phyloP scores from a whole-genome alignment of 495 filamentous ascomycete species.

The Acidomyces sp. region DNA sequence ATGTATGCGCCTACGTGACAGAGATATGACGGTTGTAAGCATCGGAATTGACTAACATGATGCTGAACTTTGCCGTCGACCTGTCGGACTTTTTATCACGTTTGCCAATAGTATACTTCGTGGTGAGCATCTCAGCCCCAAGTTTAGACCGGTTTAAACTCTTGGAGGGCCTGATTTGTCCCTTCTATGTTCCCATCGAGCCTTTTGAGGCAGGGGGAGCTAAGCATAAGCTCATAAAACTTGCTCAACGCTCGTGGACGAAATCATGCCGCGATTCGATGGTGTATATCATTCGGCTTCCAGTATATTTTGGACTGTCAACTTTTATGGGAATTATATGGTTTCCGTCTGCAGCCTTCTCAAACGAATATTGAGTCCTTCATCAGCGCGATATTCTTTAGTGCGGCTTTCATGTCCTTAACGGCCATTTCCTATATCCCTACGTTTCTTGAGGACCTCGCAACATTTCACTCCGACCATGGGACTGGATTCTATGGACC shows the following conservation, averaged over 20 bases:
- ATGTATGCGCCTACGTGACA: no score
- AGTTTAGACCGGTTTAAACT: no score
- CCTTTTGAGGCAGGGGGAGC: no score
- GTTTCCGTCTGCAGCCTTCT: slow-evolving; percentile 46
- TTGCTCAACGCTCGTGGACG: slow-evolving; percentile 58
- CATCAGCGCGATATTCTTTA: slow-evolving; percentile 68
- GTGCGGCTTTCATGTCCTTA: slow-evolving; percentile 74
- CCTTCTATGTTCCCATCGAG: no score
- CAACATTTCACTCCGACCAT: slow-evolving; percentile 57
- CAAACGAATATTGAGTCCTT: slow-evolving; percentile 60
- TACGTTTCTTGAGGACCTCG: slow-evolving; percentile 62
- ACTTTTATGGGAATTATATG: slow-evolving; percentile 80
- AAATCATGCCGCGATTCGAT: slow-evolving; percentile 69
- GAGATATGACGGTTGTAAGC: no score
- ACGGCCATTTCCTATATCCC: slow-evolving; percentile 73
- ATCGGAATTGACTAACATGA: no score
- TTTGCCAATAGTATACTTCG: no score
- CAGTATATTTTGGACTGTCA: slow-evolving; percentile 67
- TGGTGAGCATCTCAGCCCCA: no score
- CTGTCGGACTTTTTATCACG: no score
- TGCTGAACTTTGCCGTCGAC: no score
- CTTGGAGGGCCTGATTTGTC: no score
- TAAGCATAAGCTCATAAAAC: no score
- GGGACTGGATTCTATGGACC: slow-evolving; percentile 67
- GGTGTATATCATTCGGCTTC: slow-evolving; percentile 62